A percentile compares a stretch with the other conserved stretches of the same genome.
phyloP scores from a whole-genome alignment of 306 rosid genomes.

The Chamaecrista fasciculata region DNA sequence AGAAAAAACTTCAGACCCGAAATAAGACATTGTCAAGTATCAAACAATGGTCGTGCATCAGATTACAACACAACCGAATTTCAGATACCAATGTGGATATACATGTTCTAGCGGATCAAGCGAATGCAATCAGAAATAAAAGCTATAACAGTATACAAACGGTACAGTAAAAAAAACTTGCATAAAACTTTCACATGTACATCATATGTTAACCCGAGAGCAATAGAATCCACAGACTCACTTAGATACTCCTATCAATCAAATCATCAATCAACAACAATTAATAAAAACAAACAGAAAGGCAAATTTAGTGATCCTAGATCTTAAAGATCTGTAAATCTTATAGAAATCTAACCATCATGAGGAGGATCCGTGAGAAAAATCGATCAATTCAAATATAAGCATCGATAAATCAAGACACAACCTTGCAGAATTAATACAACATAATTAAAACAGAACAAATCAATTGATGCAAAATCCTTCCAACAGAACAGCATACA shows the following conservation, averaged over 20 bases:
- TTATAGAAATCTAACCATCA: neutral
- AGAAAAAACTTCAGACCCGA: neutral
- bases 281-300: neutral
- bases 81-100: too few relatives aligned
- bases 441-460: neutral
- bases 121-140: too few relatives aligned
- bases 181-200: too few relatives aligned
- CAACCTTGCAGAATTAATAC: neutral
- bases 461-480: too few relatives aligned
- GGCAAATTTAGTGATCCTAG: neutral
- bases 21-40: neutral
- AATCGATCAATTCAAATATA: neutral
- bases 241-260: neutral
- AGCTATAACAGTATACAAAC: too few relatives aligned
- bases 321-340: neutral
- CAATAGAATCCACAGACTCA: neutral
- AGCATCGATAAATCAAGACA: neutral
- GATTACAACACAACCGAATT: neutral
- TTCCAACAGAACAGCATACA: too few relatives aligned
- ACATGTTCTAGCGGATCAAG: neutral
- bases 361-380: neutral
- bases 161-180: too few relatives aligned
- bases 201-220: neutral
- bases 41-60: neutral
- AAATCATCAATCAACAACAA: neutral